phyloP scores from a whole-genome alignment of 257 asterid species.

The Lycium ferocissimum region DNA sequence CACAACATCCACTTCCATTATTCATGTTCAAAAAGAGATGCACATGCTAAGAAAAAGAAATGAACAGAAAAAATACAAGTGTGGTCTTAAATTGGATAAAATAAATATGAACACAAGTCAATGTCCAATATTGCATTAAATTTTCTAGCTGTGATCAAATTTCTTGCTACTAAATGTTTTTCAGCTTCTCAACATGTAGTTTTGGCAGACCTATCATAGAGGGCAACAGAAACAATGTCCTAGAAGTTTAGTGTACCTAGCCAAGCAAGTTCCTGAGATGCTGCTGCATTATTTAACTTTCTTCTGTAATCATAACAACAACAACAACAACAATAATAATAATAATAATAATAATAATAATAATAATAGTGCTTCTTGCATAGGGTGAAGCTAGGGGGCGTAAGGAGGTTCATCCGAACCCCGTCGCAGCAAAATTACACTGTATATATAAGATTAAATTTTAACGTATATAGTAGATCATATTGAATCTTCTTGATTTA shows the following conservation, averaged over 20 bases:
- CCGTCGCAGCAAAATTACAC: too few species aligned
- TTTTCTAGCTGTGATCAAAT: not conserved
- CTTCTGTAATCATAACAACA: not conserved
- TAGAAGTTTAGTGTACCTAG: not conserved
- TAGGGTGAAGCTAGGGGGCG: too few species aligned
- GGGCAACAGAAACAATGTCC: not conserved
- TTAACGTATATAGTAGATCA: too few species aligned
- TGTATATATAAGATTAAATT: too few species aligned
- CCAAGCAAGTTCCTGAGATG: not conserved
- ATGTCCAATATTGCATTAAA: not conserved
- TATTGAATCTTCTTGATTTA: too few species aligned
- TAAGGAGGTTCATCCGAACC: too few species aligned
- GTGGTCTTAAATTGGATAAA: not conserved
- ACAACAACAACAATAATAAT: too few species aligned
- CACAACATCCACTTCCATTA: conserved; percentile 64
- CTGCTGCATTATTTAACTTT: not conserved
- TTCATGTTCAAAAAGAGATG: not conserved
- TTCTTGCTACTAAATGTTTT: not conserved
- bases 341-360: too few species aligned
- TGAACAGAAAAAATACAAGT: not conserved
- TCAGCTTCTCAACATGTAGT: not conserved
- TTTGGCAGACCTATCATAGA: not conserved
- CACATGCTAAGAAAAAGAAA: not conserved
- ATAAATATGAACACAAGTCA: conserved; percentile 17
- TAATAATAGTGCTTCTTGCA: too few species aligned